These are phyloP conservation scores for Sporothrix humicola DNA, from an alignment of 2,329 filamentous ascomycete genomes.

Conservation along the genomic window DNA sequence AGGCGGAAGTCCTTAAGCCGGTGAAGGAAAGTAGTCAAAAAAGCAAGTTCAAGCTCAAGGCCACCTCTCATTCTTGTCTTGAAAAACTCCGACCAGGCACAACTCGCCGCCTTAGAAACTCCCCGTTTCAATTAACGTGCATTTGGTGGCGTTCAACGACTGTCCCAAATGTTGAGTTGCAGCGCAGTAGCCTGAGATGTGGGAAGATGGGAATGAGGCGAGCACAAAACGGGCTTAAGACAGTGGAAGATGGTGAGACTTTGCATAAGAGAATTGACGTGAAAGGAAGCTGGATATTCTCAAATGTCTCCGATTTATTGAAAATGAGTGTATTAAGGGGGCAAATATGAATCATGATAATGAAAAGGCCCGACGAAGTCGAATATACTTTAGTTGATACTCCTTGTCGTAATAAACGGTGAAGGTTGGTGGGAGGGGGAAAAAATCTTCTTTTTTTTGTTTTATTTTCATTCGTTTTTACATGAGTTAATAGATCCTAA, in stretches of 20 bases:
- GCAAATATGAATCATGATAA: too few species aligned
- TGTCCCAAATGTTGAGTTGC: constrained; percentile 20
- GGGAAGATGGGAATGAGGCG: background rate
- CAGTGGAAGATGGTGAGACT: background rate
- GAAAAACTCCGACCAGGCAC: background rate
- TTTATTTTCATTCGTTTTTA: too few species aligned
- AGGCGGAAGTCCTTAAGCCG: background rate
- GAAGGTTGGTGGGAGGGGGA: too few species aligned
- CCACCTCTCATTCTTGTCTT: background rate
- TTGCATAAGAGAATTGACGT: background rate
- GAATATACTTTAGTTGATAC: too few species aligned
- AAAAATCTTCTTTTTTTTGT: too few species aligned
- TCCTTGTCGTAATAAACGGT: too few species aligned
- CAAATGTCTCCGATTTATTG: background rate
- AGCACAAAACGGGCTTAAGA: background rate
- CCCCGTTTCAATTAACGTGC: background rate
- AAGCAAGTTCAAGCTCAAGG: background rate
- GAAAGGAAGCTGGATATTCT: background rate
- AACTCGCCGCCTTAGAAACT: background rate
- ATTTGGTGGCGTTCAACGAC: background rate
- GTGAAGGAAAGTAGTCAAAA: background rate
- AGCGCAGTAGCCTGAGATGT: constrained; percentile 11
- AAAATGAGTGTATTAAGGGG: too few species aligned
- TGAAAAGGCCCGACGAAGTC: too few species aligned
- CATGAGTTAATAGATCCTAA: too few species aligned